Conservation (phyloP, 371 early-diverging fungal species). For the Haplosporangium sp. region DNA sequence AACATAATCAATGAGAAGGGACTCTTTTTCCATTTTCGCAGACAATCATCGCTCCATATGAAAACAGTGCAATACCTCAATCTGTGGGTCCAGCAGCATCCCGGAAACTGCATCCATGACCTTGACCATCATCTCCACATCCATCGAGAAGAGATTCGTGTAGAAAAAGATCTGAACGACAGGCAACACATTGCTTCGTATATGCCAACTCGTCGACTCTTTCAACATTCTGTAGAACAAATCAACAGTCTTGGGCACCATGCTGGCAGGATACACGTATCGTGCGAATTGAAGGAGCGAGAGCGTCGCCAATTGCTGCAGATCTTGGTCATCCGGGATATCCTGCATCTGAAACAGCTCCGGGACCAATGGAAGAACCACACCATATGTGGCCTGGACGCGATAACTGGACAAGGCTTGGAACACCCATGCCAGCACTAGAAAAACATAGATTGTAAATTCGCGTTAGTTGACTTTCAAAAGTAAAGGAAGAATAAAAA, state of each 20-base stretch:
- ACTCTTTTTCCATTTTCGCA: not conserved
- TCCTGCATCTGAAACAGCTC: slow-evolving; percentile 80
- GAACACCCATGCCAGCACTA: slow-evolving; percentile 76
- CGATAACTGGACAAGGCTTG: slow-evolving; percentile 65
- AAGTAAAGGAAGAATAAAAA: not conserved
- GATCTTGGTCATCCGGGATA: slow-evolving; percentile 78
- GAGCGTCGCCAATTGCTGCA: slow-evolving; percentile 68
- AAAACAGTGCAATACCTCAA: slow-evolving; percentile 68
- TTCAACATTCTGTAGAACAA: slow-evolving; percentile 67
- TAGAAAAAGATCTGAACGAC: slow-evolving; percentile 84
- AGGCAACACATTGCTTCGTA: slow-evolving; percentile 77
- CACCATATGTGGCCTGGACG: slow-evolving; percentile 62
- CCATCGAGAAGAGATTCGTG: slow-evolving; percentile 74
- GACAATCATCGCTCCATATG: not conserved
- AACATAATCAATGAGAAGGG: not conserved
- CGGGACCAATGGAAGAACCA: slow-evolving; percentile 66
- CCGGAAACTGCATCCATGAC: slow-evolving; percentile 73
- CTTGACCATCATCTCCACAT: slow-evolving; percentile 58
- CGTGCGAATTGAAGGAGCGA: slow-evolving; percentile 65
- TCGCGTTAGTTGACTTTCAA: not conserved
- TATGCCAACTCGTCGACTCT: slow-evolving; percentile 77
- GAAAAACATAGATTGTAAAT: not conserved
- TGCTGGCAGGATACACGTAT: slow-evolving; percentile 65
- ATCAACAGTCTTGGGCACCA: slow-evolving; percentile 64
- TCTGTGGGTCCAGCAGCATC: slow-evolving; percentile 78